These are phyloP conservation scores for Penicillium herquei DNA, from an alignment of 495 filamentous ascomycete species.

Conservation along the genomic window DNA sequence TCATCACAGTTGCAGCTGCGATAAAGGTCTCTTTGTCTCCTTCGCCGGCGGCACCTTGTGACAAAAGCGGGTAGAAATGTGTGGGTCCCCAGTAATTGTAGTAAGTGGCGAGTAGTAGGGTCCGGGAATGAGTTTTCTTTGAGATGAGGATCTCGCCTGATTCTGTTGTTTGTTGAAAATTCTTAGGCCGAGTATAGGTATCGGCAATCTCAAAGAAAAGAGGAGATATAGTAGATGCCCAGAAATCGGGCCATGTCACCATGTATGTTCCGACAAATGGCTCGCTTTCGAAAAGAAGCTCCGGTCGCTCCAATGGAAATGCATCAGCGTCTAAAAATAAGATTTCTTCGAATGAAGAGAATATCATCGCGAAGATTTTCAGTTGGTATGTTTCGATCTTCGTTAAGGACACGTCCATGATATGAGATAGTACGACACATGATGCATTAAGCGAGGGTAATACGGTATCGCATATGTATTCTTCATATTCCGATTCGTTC, in stretches of 20 bases:
- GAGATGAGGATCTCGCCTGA: constrained; percentile 50
- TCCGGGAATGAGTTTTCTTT: constrained; percentile 38
- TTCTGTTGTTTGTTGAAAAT: constrained; percentile 38
- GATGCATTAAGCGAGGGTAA: constrained; percentile 43
- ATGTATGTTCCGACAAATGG: constrained; percentile 46
- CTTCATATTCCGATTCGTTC: constrained; percentile 39
- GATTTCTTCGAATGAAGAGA: constrained; percentile 54
- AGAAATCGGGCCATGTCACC: constrained; percentile 58
- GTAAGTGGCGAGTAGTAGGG: constrained; percentile 50
- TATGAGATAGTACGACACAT: constrained; percentile 40
- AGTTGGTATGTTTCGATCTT: constrained; percentile 46
- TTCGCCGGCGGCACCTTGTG: constrained; percentile 48
- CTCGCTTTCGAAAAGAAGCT: constrained; percentile 42
- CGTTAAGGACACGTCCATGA: constrained; percentile 20
- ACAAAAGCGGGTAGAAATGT: constrained; percentile 50
- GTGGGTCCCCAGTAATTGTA: constrained; percentile 54
- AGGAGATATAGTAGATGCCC: constrained; percentile 44
- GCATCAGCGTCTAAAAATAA: constrained; percentile 56
- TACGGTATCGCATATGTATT: constrained; percentile 43
- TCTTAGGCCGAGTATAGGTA: constrained; percentile 19
- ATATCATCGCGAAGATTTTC: constrained; percentile 54
- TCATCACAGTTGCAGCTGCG: constrained; percentile 41
- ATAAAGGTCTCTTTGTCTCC: constrained; percentile 59
- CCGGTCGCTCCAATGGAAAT: constrained; percentile 48
- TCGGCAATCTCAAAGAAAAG: constrained; percentile 50